Evolutionary conservation across 805 yeast genomes (phyloP), one percentile per base, ranked within the genome.

Genomic region (Komagataella phaffii): DNA sequence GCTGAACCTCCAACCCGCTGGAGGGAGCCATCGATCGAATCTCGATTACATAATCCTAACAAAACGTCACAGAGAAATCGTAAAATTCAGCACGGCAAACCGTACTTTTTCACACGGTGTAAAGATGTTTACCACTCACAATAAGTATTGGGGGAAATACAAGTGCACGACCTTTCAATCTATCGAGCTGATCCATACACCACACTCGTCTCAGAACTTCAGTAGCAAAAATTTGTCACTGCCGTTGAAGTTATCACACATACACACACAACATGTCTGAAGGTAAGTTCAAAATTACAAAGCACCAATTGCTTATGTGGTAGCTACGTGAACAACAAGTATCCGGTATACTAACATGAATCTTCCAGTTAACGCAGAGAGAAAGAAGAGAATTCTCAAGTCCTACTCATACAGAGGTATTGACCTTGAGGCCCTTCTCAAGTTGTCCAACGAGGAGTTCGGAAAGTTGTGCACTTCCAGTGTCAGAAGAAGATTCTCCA

Each of bases 321-420:
- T 17, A n/a, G 21, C 10, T 12, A 45, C 18, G 14, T 45, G 12
- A 17, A 46, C 40, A 14, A 30, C 7, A 43, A 24, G 7, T 10
- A 46, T 5, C 40, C 10, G 40, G 40, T 45, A 49, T 61, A 62
- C 64, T 62, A 64, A 64, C 64, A 52, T 56, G 46, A 30, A 7
- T 19, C 45, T 21, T 24, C 24, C 43, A 36, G 19, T 49, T 23
- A 45, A 47, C 64, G 78, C 72, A 65, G 58, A 66, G 57, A 80
- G 75, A 78, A 85, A 83, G 85, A 88, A 83, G 88, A 83, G 95
- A 86, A 72, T 73, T 71, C 88, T 90, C 85, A 89, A 85, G 83
- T 79, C 95, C 80, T 90, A 90, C 87, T 83, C 96, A 65, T 93
- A 80, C 96, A 89, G 93, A 77, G 99, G 99, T 76, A 96, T 93